These are phyloP conservation scores for Neoboletus subvelutipes DNA, from an alignment of 768 basidiomycete genomes.

Conservation along the genomic window DNA sequence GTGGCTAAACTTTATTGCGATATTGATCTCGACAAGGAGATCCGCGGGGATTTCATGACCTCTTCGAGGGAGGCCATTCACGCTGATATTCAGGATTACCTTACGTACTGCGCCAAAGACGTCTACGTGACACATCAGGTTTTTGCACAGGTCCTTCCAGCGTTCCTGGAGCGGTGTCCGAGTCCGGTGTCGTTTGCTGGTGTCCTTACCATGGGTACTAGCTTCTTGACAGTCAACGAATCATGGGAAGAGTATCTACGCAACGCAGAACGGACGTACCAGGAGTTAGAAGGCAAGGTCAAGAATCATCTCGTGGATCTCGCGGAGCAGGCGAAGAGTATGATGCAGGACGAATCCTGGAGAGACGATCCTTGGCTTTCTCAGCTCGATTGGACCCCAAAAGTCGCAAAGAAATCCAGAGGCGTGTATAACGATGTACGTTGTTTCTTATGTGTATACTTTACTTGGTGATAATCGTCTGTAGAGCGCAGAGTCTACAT, in stretches of 20 bases:
- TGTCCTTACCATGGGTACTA: constrained; percentile 86
- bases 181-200: constrained; percentile 94
- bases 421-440: constrained; percentile 45
- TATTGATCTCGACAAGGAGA: constrained; percentile 73
- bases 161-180: constrained; percentile 81
- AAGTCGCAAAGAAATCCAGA: constrained; percentile 68
- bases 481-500: constrained; percentile 4
- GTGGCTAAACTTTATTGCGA: constrained; percentile 89
- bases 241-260: constrained; percentile 84
- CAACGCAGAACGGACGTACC: constrained; percentile 74
- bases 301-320: constrained; percentile 61
- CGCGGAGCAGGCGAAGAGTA: constrained; percentile 54
- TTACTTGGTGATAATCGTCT: not conserved
- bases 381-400: constrained; percentile 96
- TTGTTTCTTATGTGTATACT: not conserved
- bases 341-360: constrained; percentile 57
- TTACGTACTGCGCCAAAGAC: constrained; percentile 85
- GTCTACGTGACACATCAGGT: constrained; percentile 84
- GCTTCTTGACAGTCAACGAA: constrained; percentile 88
- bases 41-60: constrained; percentile 76
- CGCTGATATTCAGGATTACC: constrained; percentile 65
- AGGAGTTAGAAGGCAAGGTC: constrained; percentile 64
- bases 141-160: constrained; percentile 71
- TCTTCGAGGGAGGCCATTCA: constrained; percentile 62
- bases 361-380: constrained; percentile 77